phyloP scores from a whole-genome alignment of 495 filamentous ascomycete species.

The Lichenothelia convexa region DNA sequence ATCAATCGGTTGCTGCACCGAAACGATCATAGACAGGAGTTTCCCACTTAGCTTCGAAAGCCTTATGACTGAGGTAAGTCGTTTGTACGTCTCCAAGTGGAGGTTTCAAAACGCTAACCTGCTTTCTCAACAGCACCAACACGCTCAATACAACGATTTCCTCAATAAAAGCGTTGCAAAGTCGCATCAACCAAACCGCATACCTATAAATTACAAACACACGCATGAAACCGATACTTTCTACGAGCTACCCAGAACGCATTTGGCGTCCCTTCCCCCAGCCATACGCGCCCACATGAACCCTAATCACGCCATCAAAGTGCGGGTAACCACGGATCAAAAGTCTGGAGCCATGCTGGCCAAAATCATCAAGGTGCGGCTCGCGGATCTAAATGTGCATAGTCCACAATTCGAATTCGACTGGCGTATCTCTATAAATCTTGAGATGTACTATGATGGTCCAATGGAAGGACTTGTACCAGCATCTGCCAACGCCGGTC shows the following conservation, averaged over 20 bases:
- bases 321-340: conserved; percentile 62
- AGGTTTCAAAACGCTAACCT: background rate
- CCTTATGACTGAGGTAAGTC: conserved; percentile 66
- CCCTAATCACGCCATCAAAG: conserved; percentile 36
- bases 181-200: conserved; percentile 14
- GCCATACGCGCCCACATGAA: conserved; percentile 12
- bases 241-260: conserved; percentile 46
- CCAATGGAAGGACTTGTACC: conserved; percentile 24
- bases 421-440: conserved; percentile 73
- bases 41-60: conserved; percentile 43
- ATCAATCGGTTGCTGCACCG: conserved; percentile 40
- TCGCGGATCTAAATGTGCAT: conserved; percentile 69
- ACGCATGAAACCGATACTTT: conserved; percentile 66
- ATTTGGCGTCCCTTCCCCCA: conserved; percentile 32
- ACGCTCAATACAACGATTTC: conserved; percentile 56
- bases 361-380: conserved; percentile 72
- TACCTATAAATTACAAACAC: conserved; percentile 56
- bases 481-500: conserved; percentile 27
- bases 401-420: conserved; percentile 57
- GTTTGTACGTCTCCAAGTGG: background rate
- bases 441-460: conserved; percentile 76
- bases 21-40: conserved; percentile 41
- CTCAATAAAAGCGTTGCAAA: conserved; percentile 50
- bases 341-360: conserved; percentile 52
- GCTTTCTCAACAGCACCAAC: conserved; percentile 40